Percentiles rank a stretch among this genome's conserved stretches.
Evolutionary conservation across 148 eudicot species (phyloP).

Genomic region (Polygonum aviculare): DNA sequence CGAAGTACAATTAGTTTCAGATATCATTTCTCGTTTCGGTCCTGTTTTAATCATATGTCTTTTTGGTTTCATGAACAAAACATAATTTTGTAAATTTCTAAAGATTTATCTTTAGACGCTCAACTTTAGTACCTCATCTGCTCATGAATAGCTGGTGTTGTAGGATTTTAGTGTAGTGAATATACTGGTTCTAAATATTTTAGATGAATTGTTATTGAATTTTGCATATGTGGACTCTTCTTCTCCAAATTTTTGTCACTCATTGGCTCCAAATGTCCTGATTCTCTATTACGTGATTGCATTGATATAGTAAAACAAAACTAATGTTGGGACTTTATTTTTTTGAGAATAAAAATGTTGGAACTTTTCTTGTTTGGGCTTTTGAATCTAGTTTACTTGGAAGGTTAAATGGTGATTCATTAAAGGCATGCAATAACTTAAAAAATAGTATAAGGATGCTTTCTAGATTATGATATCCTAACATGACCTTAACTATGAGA

Average conservation of each 20-base stretch:
- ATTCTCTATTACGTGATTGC: neutral
- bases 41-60: neutral
- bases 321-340: neutral
- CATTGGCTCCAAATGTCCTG: neutral
- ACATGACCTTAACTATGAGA: conserved; percentile 1
- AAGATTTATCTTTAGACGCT: neutral
- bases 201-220: neutral
- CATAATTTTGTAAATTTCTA: neutral
- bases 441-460: neutral
- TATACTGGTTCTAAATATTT: neutral
- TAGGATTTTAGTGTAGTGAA: neutral
- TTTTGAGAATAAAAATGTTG: neutral
- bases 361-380: neutral
- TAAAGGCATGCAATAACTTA: neutral
- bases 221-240: neutral
- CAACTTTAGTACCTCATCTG: neutral
- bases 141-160: neutral
- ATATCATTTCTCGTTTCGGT: neutral
- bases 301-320: neutral
- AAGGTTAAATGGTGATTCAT: neutral
- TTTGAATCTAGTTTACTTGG: neutral
- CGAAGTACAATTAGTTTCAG: neutral
- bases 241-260: neutral
- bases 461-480: neutral
- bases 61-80: neutral